A percentile compares a stretch with the other conserved stretches of the same genome.
Conservation (phyloP, 257 asterid genomes). For the Sherardia arvensis region DNA sequence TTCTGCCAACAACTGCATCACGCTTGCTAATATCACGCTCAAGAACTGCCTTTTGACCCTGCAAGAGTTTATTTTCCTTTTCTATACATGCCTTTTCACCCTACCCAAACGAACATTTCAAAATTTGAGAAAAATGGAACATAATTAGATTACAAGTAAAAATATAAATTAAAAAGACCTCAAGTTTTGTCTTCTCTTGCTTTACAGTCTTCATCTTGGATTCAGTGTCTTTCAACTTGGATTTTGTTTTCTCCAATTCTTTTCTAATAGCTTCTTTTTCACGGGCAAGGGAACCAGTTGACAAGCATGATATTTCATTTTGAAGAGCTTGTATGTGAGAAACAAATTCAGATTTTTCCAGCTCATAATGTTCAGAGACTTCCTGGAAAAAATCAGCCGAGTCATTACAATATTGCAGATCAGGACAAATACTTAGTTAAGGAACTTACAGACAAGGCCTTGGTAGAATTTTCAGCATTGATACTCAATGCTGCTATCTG, state of each 20-base stretch:
- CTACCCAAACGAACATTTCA: constrained; percentile 28
- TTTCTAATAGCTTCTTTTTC: constrained; percentile 82
- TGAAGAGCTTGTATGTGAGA: constrained; percentile 50
- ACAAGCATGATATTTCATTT: constrained; percentile 50
- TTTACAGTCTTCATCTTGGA: constrained; percentile 71
- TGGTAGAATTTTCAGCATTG: constrained; percentile 40
- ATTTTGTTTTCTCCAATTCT: constrained; percentile 84
- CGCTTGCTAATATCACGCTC: constrained; percentile 86
- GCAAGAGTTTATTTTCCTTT: constrained; percentile 68
- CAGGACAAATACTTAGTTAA: constrained; percentile 5
- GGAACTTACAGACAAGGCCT: constrained; percentile 38
- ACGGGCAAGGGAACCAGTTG: constrained; percentile 67
- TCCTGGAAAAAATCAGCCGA: constrained; percentile 38
- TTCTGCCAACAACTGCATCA: constrained; percentile 54
- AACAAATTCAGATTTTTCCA: constrained; percentile 43
- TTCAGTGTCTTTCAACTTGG: constrained; percentile 71
- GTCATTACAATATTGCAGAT: constrained; percentile 14
- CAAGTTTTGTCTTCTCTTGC: constrained; percentile 94
- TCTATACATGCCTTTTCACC: constrained; percentile 85
- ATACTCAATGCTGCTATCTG: constrained; percentile 46
- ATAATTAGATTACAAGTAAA: constrained; percentile 9
- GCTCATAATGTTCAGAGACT: constrained; percentile 42
- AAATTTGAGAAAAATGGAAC: background rate
- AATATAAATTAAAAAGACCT: constrained; percentile 39
- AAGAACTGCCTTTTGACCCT: constrained; percentile 63